Conservation (phyloP, 257 asterid genomes). For the Forsythia suspensa region DNA sequence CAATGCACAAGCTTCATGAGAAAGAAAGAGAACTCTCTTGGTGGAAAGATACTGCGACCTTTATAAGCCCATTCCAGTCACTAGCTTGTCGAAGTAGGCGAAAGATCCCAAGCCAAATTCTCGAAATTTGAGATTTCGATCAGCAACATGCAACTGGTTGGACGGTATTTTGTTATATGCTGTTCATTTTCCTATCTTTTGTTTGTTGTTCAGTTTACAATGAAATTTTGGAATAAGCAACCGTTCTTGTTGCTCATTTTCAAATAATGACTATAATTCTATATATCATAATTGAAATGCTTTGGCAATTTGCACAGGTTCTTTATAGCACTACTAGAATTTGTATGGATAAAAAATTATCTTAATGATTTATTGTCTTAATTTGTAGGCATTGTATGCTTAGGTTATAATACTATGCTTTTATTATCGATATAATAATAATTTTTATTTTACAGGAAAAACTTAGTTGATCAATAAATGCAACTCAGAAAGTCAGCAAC, state of each 20-base stretch:
- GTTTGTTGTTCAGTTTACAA: background rate
- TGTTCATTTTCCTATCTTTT: background rate
- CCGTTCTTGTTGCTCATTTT: background rate
- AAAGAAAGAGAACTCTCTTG: slow-evolving; percentile 52
- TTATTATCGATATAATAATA: background rate
- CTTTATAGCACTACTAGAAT: background rate
- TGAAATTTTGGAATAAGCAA: background rate
- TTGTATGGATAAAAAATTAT: background rate
- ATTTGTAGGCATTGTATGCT: no score
- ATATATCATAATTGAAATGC: background rate
- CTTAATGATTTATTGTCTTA: no score
- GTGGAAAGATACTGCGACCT: slow-evolving; percentile 70
- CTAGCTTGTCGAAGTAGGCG: slow-evolving; percentile 19
- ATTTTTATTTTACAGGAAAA: background rate
- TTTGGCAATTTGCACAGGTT: background rate
- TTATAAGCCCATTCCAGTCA: slow-evolving; percentile 39
- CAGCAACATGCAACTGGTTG: background rate
- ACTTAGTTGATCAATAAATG: background rate
- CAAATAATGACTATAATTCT: background rate
- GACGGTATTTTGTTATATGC: background rate
- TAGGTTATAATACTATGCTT: no score
- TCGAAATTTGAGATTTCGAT: background rate
- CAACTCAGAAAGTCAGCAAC: no score
- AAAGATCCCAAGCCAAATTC: slow-evolving; percentile 3
- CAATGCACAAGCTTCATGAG: slow-evolving; percentile 47